These are phyloP conservation scores for Fusarium nygamai DNA, from an alignment of 2,329 filamentous ascomycete genomes.

Conservation along the genomic window DNA sequence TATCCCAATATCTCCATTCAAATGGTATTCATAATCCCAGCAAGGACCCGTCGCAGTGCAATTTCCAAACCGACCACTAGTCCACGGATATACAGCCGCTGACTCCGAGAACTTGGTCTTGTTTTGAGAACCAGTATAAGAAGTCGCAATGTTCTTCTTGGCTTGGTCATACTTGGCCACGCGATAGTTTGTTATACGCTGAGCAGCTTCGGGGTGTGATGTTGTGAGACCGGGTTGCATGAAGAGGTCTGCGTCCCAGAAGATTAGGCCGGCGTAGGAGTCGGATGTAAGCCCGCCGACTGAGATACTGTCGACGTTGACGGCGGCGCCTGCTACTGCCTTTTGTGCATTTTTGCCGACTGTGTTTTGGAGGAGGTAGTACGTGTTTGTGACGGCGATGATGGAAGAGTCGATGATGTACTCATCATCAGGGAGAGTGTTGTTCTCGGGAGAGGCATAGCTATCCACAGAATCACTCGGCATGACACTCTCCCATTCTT, in stretches of 20 bases:
- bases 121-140: background rate
- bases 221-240: conserved; percentile 9
- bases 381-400: background rate
- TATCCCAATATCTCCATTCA: background rate
- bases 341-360: conserved; percentile 1
- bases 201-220: background rate
- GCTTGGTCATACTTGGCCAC: background rate
- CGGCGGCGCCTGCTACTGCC: background rate
- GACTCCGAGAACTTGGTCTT: background rate
- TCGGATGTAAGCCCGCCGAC: background rate
- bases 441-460: background rate
- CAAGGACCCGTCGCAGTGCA: conserved; percentile 4
- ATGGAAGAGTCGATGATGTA: background rate
- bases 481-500: background rate
- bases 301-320: background rate
- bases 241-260: conserved; percentile 6
- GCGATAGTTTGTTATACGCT: conserved; percentile 1
- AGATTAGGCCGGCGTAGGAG: background rate
- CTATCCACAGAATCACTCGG: conserved; percentile 1
- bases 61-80: background rate
- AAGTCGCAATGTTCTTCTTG: background rate
- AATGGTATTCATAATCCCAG: conserved; percentile 6
- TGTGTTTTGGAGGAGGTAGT: background rate
- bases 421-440: background rate
- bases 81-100: conserved; percentile 5